Percentiles rank a stretch among this genome's conserved stretches.
Conservation (phyloP, 192 early-diverging fungal genomes). For the Coemansia javaensis region DNA sequence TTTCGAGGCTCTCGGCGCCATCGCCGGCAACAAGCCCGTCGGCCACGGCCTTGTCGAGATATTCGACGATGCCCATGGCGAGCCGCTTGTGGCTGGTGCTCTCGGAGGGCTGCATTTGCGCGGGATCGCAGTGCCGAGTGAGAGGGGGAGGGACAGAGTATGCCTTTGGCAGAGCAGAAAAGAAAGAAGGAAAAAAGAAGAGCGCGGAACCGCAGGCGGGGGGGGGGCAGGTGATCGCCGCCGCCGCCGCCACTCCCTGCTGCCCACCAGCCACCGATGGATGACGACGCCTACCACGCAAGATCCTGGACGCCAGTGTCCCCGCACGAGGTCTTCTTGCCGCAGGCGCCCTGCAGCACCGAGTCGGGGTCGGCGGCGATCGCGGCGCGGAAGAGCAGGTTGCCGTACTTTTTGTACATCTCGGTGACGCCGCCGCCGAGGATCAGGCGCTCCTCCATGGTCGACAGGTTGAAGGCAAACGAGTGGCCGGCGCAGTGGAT, state of each 20-base stretch:
- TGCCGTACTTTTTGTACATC: conserved; percentile 76
- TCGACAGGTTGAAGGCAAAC: conserved; percentile 60
- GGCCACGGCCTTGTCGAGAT: conserved; percentile 44
- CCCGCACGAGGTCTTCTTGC: conserved; percentile 40
- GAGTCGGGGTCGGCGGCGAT: conserved; percentile 58
- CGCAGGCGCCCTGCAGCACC: conserved; percentile 46
- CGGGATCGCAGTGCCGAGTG: too few species aligned
- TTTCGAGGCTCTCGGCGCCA: conserved; percentile 53
- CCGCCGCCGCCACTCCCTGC: too few species aligned
- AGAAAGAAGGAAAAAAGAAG: background rate
- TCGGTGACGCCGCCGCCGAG: conserved; percentile 70
- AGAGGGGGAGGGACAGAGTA: background rate
- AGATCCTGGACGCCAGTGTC: conserved; percentile 42
- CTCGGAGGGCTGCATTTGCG: conserved; percentile 18
- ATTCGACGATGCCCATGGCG: conserved; percentile 42
- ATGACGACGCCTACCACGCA: conserved; percentile 29
- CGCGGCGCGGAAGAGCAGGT: conserved; percentile 67
- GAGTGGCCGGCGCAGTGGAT: conserved; percentile 55
- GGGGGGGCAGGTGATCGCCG: too few species aligned
- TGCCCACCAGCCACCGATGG: too few species aligned
- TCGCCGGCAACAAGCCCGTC: conserved; percentile 32
- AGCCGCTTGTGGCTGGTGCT: conserved; percentile 24
- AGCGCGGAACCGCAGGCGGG: background rate
- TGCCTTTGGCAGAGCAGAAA: conserved; percentile 1
- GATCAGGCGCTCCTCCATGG: conserved; percentile 72